A percentile compares a stretch with the other conserved stretches of the same genome.
Conservation (phyloP, 129 eudicot species). For the Helianthus tuberosus region DNA sequence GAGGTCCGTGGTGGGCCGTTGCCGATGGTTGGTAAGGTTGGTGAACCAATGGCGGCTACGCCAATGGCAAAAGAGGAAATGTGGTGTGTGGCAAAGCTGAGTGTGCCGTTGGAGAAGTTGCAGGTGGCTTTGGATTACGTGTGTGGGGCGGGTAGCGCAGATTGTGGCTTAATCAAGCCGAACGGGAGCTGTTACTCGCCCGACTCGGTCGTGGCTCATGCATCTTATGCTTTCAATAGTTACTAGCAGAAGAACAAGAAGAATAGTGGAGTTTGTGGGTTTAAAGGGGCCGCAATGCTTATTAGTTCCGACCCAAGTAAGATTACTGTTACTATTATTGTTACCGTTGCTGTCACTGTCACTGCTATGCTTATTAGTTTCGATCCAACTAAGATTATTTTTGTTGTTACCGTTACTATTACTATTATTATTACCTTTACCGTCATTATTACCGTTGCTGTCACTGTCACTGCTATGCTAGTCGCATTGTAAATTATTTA, state of each 20-base stretch:
- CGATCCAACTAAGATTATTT: too few relatives aligned
- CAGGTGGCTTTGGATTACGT: slow-evolving; percentile 93
- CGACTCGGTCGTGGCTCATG: slow-evolving; percentile 86
- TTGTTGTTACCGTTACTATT: too few relatives aligned
- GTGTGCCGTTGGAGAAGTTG: slow-evolving; percentile 83
- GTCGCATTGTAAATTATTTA: too few relatives aligned
- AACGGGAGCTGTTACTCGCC: slow-evolving; percentile 82
- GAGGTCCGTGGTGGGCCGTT: slow-evolving; percentile 26
- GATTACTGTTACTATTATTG: neutral
- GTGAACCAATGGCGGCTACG: slow-evolving; percentile 29
- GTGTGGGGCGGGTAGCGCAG: slow-evolving; percentile 88
- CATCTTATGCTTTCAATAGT: slow-evolving; percentile 95
- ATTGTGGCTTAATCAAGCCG: slow-evolving; percentile 77
- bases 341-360: too few relatives aligned
- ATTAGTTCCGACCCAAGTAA: slow-evolving; percentile 90
- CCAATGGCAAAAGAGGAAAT: slow-evolving; percentile 37
- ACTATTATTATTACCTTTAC: too few relatives aligned
- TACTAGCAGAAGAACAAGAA: slow-evolving; percentile 93
- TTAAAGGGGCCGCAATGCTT: slow-evolving; percentile 97
- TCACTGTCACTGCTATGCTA: too few relatives aligned
- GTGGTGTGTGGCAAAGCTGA: slow-evolving; percentile 99
- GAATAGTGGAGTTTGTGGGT: slow-evolving; percentile 80
- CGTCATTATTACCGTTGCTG: too few relatives aligned
- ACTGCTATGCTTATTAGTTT: too few relatives aligned
- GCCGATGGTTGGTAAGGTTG: slow-evolving; percentile 14